Evolutionary conservation across 75 land plant species (phyloP).

Genomic region (Cryptomeria japonica): DNA sequence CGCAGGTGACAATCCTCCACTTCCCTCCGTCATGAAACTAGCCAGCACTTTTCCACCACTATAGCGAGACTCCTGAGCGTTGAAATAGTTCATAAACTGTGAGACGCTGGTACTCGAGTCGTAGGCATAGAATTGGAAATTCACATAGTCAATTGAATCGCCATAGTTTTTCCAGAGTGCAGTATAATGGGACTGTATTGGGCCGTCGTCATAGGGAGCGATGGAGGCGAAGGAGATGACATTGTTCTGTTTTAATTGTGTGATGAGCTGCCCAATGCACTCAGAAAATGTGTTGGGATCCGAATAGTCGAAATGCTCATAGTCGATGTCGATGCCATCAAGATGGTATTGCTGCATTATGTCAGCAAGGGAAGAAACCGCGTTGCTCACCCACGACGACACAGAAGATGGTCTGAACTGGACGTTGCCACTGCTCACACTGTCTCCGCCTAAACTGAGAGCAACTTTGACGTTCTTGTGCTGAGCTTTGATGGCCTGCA

Average conservation of each 20-base stretch:
- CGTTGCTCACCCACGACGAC: too few relatives aligned
- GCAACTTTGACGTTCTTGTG: too few relatives aligned
- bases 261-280: constrained; percentile 31
- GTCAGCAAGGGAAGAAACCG: too few relatives aligned
- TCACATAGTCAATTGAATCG: constrained; percentile 29
- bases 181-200: too few relatives aligned
- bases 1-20: constrained; percentile 13
- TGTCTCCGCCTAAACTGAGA: too few relatives aligned
- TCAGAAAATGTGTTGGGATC: constrained; percentile 19
- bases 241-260: constrained; percentile 13
- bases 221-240: constrained; percentile 4
- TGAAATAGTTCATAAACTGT: constrained; percentile 28
- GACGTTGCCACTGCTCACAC: too few relatives aligned
- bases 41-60: constrained; percentile 33
- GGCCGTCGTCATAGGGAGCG: too few relatives aligned
- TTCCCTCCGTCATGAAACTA: constrained; percentile 35
- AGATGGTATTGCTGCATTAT: constrained; percentile 24
- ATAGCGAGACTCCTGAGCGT: constrained; percentile 25
- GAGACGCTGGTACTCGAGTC: constrained; percentile 29
- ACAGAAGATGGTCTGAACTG: too few relatives aligned
- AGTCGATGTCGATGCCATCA: constrained; percentile 46
- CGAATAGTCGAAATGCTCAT: constrained; percentile 28
- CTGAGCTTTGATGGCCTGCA: too few relatives aligned
- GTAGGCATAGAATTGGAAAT: constrained; percentile 50
- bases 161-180: constrained; percentile 1